phyloP scores from a whole-genome alignment of 2,329 filamentous ascomycete species.

The Pseudogymnoascus sp. region DNA sequence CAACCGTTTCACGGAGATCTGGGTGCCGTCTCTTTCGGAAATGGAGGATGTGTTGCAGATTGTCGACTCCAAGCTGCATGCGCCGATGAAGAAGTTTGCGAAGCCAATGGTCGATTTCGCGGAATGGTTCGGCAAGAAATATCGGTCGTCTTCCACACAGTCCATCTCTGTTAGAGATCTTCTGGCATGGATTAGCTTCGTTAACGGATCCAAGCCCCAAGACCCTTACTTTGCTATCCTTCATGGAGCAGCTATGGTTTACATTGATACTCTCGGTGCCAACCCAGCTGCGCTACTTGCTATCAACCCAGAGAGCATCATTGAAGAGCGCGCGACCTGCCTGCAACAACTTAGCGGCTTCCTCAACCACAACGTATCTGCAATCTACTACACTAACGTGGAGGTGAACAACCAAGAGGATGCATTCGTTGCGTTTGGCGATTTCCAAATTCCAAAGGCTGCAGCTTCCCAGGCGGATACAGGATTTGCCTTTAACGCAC shows the following conservation, averaged over 20 bases:
- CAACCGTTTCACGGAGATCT: constrained; percentile 98
- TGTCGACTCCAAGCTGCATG: constrained; percentile 64
- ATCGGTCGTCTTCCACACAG: constrained; percentile 66
- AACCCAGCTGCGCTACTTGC: constrained; percentile 86
- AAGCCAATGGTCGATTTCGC: constrained; percentile 75
- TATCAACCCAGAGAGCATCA: constrained; percentile 60
- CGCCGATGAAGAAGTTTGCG: constrained; percentile 50
- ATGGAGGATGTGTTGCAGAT: constrained; percentile 83
- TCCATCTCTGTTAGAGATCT: constrained; percentile 88
- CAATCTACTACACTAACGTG: constrained; percentile 58
- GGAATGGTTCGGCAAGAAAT: constrained; percentile 82
- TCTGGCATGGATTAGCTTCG: constrained; percentile 86
- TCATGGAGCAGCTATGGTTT: constrained; percentile 91
- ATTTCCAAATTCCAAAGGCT: constrained; percentile 60
- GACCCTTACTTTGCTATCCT: constrained; percentile 47
- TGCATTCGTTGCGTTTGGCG: constrained; percentile 56
- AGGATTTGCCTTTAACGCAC: constrained; percentile 74
- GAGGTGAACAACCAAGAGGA: constrained; percentile 48
- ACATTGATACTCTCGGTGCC: constrained; percentile 88
- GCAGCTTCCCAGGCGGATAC: constrained; percentile 43
- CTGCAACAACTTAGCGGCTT: constrained; percentile 64
- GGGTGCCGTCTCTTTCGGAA: constrained; percentile 85
- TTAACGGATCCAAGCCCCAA: constrained; percentile 54
- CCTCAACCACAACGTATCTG: constrained; percentile 53
- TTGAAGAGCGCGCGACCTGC: constrained; percentile 65